Conservation (phyloP, 257 asterid species). For the Solanum tarijense region DNA sequence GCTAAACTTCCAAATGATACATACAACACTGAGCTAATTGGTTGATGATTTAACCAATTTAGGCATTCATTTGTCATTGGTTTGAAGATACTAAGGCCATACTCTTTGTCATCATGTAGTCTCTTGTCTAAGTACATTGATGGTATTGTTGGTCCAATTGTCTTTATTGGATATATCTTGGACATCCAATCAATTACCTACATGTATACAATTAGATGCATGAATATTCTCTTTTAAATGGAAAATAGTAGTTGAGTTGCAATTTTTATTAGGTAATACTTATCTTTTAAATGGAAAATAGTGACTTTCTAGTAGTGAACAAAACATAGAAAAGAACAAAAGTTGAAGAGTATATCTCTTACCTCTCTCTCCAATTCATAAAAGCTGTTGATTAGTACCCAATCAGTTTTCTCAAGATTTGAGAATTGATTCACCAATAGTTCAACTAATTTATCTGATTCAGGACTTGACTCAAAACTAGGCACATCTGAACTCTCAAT, state of each 20-base stretch:
- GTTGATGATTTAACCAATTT: neutral
- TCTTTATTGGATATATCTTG: neutral
- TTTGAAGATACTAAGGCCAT: neutral
- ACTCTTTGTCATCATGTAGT: neutral
- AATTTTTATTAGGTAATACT: too few relatives aligned
- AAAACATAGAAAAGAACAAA: too few relatives aligned
- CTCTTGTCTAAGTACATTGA: neutral
- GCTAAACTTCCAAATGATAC: neutral
- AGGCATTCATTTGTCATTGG: neutral
- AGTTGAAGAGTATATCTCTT: too few relatives aligned
- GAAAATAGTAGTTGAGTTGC: too few relatives aligned
- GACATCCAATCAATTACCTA: neutral
- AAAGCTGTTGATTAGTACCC: slow-evolving; percentile 28
- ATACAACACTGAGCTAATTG: neutral
- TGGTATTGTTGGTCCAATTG: slow-evolving; percentile 2
- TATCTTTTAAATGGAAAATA: too few relatives aligned
- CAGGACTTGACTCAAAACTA: neutral
- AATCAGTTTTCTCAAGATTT: slow-evolving; percentile 19
- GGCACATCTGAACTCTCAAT: neutral
- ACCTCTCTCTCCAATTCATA: slow-evolving; percentile 24
- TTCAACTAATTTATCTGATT: too few relatives aligned
- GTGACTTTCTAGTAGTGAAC: too few relatives aligned
- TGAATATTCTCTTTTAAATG: too few relatives aligned
- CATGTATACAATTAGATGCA: too few relatives aligned
- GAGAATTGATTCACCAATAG: slow-evolving; percentile 13